Percentiles rank a stretch among this genome's conserved stretches.
Evolutionary conservation across 1,284 basidiomycete species (phyloP).

Genomic region (Puccinia novopanici): DNA sequence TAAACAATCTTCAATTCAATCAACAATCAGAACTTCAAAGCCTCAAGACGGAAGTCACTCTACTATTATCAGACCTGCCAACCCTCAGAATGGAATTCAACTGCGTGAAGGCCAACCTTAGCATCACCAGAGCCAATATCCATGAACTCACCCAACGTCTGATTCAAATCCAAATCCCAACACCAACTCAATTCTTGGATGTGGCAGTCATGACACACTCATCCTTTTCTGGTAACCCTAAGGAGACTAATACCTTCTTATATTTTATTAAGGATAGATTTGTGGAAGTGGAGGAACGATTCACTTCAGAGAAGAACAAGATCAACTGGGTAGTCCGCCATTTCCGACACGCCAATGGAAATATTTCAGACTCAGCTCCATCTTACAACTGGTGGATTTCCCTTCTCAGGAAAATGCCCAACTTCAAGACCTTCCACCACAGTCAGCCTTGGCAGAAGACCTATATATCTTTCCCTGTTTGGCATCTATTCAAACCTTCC

Average conservation of each 20-base stretch:
- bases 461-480: conserved; percentile 1
- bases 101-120: background rate
- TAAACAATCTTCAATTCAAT: too few relatives aligned
- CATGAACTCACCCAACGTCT: conserved; percentile 1
- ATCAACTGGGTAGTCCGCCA: conserved; percentile 31
- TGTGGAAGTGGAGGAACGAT: background rate
- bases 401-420: conserved; percentile 14
- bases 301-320: background rate
- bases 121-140: background rate
- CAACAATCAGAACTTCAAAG: too few relatives aligned
- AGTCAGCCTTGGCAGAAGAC: background rate
- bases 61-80: too few relatives aligned
- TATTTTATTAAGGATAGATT: conserved; percentile 14
- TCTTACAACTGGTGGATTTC: conserved; percentile 32
- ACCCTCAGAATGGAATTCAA: background rate
- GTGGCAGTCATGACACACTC: too few relatives aligned
- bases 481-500: background rate
- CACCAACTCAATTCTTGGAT: too few relatives aligned
- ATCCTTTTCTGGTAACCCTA: conserved; percentile 23
- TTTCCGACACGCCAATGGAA: background rate
- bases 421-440: background rate
- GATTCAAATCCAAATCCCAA: too few relatives aligned
- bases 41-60: too few relatives aligned
- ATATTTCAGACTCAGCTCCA: background rate
- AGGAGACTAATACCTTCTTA: background rate